A percentile compares a stretch with the other conserved stretches of the same genome.
Conservation (phyloP, 2,329 filamentous ascomycete genomes). For the Cladosporium oxysporum region DNA sequence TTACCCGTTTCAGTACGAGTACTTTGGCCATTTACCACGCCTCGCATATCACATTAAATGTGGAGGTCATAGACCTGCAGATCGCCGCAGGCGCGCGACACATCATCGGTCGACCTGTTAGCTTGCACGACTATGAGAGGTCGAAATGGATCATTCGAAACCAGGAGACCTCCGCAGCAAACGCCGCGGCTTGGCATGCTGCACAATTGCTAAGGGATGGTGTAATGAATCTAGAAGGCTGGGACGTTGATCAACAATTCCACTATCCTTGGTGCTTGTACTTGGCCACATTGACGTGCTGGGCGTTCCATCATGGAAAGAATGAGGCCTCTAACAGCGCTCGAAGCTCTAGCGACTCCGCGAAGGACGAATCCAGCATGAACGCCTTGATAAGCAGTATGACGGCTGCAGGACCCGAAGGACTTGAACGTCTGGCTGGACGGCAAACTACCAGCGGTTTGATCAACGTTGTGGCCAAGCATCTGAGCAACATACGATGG, state of each 20-base stretch:
- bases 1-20: constrained; percentile 51
- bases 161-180: constrained; percentile 37
- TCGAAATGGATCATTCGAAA: constrained; percentile 55
- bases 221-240: constrained; percentile 52
- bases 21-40: constrained; percentile 61
- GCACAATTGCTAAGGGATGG: constrained; percentile 55
- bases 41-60: constrained; percentile 57
- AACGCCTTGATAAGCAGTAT: constrained; percentile 45
- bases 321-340: constrained; percentile 10
- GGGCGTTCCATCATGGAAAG: constrained; percentile 56
- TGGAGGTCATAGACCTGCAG: constrained; percentile 62
- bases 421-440: constrained; percentile 41
- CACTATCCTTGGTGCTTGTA: constrained; percentile 66
- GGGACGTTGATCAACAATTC: constrained; percentile 56
- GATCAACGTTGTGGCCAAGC: constrained; percentile 57
- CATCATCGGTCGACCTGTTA: constrained; percentile 59
- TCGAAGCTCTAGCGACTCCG: background rate
- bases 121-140: constrained; percentile 51
- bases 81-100: constrained; percentile 62
- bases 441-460: constrained; percentile 55
- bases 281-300: constrained; percentile 59
- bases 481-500: constrained; percentile 60
- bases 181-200: constrained; percentile 56
- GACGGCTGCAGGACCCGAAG: constrained; percentile 41
- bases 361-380: constrained; percentile 40